Percentiles rank a stretch among this genome's conserved stretches.
phyloP scores from a whole-genome alignment of 805 yeast genomes.

The Candida ponderosae region DNA sequence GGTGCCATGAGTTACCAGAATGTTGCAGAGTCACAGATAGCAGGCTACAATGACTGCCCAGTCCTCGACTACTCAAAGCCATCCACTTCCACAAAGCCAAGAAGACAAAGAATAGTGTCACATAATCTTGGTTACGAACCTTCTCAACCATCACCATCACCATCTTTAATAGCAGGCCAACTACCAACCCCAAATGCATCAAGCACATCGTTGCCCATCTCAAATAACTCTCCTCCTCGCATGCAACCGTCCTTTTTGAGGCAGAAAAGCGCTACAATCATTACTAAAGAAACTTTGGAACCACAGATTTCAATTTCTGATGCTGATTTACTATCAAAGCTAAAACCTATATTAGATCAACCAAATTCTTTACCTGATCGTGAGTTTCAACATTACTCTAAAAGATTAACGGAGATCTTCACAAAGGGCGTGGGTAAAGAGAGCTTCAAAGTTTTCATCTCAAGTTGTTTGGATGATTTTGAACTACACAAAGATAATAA shows the following conservation, averaged over 20 bases:
- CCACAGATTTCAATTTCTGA: conserved; percentile 1
- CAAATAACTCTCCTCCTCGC: conserved; percentile 2
- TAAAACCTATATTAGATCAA: conserved; percentile 18
- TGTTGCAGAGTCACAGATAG: conserved; percentile 31
- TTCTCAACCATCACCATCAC: conserved; percentile 1
- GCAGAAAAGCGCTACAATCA: conserved; percentile 1
- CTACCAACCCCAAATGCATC: conserved; percentile 1
- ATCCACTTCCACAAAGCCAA: conserved; percentile 1
- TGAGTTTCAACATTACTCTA: conserved; percentile 35
- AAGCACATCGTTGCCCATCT: conserved; percentile 5
- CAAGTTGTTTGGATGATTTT: conserved; percentile 16
- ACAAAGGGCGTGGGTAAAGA: conserved; percentile 19
- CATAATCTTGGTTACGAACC: conserved; percentile 2
- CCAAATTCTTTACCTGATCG: conserved; percentile 28
- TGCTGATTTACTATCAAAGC: conserved; percentile 12
- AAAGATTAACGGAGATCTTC: conserved; percentile 28
- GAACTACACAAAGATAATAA: conserved; percentile 16
- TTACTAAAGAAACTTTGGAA: not conserved
- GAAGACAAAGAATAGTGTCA: conserved; percentile 1
- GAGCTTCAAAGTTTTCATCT: conserved; percentile 19
- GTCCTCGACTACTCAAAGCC: conserved; percentile 10
- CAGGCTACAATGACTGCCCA: conserved; percentile 38
- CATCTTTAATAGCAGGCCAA: conserved; percentile 2
- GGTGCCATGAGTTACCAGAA: conserved; percentile 28
- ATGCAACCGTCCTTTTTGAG: not conserved